A percentile compares a stretch with the other conserved stretches of the same genome.
phyloP scores from a whole-genome alignment of 768 basidiomycete species.

The Mrakia blollopis region DNA sequence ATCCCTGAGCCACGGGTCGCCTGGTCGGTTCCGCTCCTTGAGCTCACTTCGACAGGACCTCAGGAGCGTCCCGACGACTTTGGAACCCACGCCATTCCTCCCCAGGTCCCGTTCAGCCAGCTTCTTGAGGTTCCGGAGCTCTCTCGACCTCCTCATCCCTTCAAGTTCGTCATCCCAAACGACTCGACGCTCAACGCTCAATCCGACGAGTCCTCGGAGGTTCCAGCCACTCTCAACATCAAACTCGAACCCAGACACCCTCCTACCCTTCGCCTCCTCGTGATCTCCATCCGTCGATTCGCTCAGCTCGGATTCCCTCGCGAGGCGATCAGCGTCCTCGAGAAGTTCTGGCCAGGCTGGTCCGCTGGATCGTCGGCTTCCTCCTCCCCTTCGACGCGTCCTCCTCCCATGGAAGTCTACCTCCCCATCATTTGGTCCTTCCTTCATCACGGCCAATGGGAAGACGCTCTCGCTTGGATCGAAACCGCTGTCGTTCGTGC shows the following conservation, averaged over 20 bases:
- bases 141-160: constrained; percentile 9
- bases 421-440: neutral
- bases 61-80: neutral
- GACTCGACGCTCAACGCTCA: neutral
- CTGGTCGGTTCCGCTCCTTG: neutral
- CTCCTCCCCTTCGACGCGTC: neutral
- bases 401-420: neutral
- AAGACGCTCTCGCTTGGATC: constrained; percentile 11
- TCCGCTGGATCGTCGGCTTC: neutral
- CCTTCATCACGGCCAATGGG: neutral
- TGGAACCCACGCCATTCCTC: neutral
- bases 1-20: neutral
- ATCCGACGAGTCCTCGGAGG: neutral
- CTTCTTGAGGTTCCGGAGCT: neutral
- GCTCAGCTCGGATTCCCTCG: neutral
- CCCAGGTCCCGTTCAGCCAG: neutral
- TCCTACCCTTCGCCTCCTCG: neutral
- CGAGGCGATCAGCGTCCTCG: constrained; percentile 2
- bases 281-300: neutral
- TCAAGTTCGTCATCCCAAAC: neutral
- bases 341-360: constrained; percentile 1
- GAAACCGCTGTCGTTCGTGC: neutral
- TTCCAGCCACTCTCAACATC: neutral
- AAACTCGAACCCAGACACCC: neutral
- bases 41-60: neutral